phyloP scores from a whole-genome alignment of 768 basidiomycete genomes.

The Coprinopsis strossmayeri region DNA sequence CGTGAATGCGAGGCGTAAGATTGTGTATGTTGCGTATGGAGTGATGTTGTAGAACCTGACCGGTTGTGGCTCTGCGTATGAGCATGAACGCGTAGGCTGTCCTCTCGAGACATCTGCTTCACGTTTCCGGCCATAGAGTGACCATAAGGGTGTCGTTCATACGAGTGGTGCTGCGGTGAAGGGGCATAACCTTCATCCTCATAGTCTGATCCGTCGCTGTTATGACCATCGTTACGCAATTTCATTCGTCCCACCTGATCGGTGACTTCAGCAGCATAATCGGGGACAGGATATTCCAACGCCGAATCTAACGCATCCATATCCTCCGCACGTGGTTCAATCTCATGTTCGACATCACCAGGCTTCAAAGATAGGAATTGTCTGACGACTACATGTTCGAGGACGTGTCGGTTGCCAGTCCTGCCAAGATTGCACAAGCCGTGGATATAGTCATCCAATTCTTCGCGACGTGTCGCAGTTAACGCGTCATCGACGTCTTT shows the following conservation, averaged over 20 bases:
- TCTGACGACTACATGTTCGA: conserved; percentile 75
- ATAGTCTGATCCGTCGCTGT: conserved; percentile 63
- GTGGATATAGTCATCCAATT: conserved; percentile 85
- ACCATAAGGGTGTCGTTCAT: conserved; percentile 32
- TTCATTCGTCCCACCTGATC: conserved; percentile 47
- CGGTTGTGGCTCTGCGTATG: conserved; percentile 46
- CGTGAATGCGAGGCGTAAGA: conserved; percentile 28
- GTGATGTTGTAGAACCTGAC: conserved; percentile 42
- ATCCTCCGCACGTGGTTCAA: conserved; percentile 52
- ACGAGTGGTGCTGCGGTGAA: conserved; percentile 32
- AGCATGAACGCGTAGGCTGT: conserved; percentile 32
- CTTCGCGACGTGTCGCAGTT: conserved; percentile 71
- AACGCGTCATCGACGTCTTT: conserved; percentile 77
- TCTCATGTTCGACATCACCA: conserved; percentile 74
- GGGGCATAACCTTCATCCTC: conserved; percentile 50
- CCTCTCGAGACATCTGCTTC: conserved; percentile 34
- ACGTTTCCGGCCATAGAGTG: conserved; percentile 24
- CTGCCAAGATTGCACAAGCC: conserved; percentile 68
- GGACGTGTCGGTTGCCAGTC: conserved; percentile 66
- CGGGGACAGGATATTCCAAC: conserved; percentile 12
- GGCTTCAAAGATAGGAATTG: conserved; percentile 80
- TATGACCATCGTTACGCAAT: conserved; percentile 32
- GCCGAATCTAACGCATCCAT: conserved; percentile 37
- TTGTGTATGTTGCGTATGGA: conserved; percentile 22
- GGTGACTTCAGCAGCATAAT: conserved; percentile 15